Percentiles rank a stretch among this genome's conserved stretches.
These are phyloP conservation scores for Punica granatum DNA, from an alignment of 345 rosid species.

Conservation along the genomic window DNA sequence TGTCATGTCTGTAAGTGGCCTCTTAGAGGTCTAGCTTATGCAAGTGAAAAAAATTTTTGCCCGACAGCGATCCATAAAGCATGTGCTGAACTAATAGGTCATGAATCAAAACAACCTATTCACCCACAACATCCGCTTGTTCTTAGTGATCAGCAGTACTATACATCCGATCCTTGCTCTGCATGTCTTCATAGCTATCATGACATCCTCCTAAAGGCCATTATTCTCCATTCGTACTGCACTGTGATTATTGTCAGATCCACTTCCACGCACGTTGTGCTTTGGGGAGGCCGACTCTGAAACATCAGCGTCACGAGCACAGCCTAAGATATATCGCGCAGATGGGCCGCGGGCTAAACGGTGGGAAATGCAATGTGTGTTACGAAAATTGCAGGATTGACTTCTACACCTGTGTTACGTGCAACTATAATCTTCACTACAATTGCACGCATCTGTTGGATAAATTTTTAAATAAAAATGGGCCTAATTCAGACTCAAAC, in stretches of 20 bases:
- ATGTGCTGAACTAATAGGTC: neutral
- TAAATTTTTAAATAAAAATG: too few relatives aligned
- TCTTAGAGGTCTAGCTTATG: too few relatives aligned
- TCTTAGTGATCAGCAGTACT: too few relatives aligned
- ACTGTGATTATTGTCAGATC: neutral
- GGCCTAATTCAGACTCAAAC: too few relatives aligned
- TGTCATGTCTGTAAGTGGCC: neutral
- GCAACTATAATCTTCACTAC: neutral
- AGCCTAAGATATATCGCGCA: neutral
- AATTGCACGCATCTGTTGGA: too few relatives aligned
- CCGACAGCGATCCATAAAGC: neutral
- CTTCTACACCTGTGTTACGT: neutral
- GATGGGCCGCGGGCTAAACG: too few relatives aligned
- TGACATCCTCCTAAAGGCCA: too few relatives aligned
- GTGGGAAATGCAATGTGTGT: neutral
- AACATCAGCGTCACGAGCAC: neutral
- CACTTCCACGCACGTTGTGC: neutral
- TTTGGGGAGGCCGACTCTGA: neutral
- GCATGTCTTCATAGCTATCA: too few relatives aligned
- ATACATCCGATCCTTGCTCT: neutral
- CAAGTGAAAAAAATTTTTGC: too few relatives aligned
- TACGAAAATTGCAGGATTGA: neutral
- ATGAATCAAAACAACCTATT: neutral
- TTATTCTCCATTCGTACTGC: neutral
- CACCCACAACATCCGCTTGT: neutral